Conservation (phyloP, 805 yeast genomes). For the Priceomyces castillae region DNA sequence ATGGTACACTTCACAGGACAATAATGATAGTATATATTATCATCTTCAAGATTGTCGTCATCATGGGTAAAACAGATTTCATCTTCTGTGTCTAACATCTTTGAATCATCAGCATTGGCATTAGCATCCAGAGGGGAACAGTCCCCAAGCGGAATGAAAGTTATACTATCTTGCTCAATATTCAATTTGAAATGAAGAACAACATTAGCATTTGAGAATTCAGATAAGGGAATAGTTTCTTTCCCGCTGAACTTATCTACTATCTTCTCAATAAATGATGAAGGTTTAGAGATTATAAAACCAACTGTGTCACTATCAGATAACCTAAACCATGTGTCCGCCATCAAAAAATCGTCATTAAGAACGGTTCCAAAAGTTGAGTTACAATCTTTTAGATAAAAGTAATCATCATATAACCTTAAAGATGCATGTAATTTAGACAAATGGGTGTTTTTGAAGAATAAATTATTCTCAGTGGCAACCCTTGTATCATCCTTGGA, state of each 20-base stretch:
- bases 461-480: slow-evolving; percentile 28
- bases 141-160: slow-evolving; percentile 12
- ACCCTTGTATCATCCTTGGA: slow-evolving; percentile 22
- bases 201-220: slow-evolving; percentile 21
- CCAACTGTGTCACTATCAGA: slow-evolving; percentile 29
- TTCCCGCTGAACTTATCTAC: slow-evolving; percentile 8
- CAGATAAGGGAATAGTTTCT: slow-evolving; percentile 14
- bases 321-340: slow-evolving; percentile 16
- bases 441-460: slow-evolving; percentile 32
- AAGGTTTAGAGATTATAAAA: slow-evolving; percentile 33
- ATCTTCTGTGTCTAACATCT: neutral
- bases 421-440: slow-evolving; percentile 38
- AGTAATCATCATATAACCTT: slow-evolving; percentile 13
- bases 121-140: neutral
- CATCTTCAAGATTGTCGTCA: slow-evolving; percentile 4
- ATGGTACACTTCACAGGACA: slow-evolving; percentile 1
- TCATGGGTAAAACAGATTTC: neutral
- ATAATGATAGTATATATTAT: neutral
- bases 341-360: slow-evolving; percentile 24
- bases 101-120: neutral
- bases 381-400: slow-evolving; percentile 26
- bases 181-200: slow-evolving; percentile 18
- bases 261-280: slow-evolving; percentile 16
- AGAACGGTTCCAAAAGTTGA: slow-evolving; percentile 42
- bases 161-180: slow-evolving; percentile 12